These are phyloP conservation scores for Jatropha multifida DNA, from an alignment of 441 rosid species.

Conservation along the genomic window DNA sequence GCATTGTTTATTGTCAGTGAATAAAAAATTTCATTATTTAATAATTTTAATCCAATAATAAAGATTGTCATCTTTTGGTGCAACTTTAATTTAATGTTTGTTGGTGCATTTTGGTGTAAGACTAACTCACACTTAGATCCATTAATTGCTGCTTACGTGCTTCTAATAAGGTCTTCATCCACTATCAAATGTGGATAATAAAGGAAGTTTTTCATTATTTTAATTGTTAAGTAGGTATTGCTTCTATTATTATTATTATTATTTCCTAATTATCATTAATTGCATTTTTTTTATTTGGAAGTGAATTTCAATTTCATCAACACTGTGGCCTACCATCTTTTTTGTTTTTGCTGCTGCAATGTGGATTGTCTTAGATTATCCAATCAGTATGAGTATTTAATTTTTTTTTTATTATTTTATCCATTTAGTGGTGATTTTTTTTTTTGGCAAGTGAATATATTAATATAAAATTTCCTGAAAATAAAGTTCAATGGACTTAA, in stretches of 20 bases:
- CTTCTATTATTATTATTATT: constrained; percentile 1
- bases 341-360: background rate
- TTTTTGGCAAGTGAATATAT: too few species aligned
- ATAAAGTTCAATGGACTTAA: too few species aligned
- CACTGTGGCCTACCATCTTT: background rate
- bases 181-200: constrained; percentile 36
- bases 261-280: background rate
- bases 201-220: constrained; percentile 2
- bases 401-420: too few species aligned
- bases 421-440: too few species aligned
- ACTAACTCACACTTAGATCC: constrained; percentile 11
- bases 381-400: too few species aligned
- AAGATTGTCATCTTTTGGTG: background rate
- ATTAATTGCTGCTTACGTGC: constrained; percentile 32
- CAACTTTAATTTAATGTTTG: constrained; percentile 18
- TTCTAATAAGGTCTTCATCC: constrained; percentile 34
- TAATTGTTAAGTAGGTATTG: constrained; percentile 11
- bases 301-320: constrained; percentile 3
- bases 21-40: constrained; percentile 4
- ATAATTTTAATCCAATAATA: background rate
- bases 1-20: background rate
- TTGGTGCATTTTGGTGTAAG: constrained; percentile 27
- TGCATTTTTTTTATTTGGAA: background rate
- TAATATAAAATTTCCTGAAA: too few species aligned
- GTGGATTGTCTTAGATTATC: background rate